phyloP scores from a whole-genome alignment of 2,329 filamentous ascomycete species.

The Beauveria sp. region DNA sequence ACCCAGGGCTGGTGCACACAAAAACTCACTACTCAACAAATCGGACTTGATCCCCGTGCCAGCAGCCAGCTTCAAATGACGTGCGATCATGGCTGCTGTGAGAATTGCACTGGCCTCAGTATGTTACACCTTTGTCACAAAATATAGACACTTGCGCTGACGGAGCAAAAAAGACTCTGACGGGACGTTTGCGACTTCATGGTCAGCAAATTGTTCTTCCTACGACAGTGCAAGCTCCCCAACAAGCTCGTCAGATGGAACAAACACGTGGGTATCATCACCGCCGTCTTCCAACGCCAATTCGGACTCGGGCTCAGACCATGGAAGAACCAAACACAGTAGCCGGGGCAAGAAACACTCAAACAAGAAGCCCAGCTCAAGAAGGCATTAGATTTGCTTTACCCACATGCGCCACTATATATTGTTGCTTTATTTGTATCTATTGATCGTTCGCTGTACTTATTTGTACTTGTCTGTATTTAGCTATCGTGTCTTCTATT shows the following conservation, averaged over 20 bases:
- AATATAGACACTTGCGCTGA: neutral
- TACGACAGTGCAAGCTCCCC: neutral
- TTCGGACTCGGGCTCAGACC: neutral
- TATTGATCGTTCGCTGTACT: too few species aligned
- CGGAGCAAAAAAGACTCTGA: neutral
- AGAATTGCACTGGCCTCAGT: neutral
- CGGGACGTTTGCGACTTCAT: neutral
- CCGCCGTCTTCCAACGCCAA: neutral
- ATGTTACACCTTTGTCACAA: neutral
- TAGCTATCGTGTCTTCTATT: too few species aligned
- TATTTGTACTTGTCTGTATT: neutral
- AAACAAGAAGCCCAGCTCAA: neutral
- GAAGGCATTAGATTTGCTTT: neutral
- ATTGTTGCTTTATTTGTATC: too few species aligned
- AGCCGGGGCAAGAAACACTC: neutral
- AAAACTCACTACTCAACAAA: constrained; percentile 13
- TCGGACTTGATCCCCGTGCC: neutral
- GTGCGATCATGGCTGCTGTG: constrained; percentile 9
- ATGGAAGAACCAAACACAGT: neutral
- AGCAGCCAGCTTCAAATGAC: constrained; percentile 1
- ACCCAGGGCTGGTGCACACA: constrained; percentile 45
- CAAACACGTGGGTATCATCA: neutral
- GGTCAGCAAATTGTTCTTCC: neutral
- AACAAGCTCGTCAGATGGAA: neutral
- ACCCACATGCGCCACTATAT: too few species aligned